These are phyloP conservation scores for Umbilicus rupestris DNA, from an alignment of 164 flowering plant species.

Conservation along the genomic window DNA sequence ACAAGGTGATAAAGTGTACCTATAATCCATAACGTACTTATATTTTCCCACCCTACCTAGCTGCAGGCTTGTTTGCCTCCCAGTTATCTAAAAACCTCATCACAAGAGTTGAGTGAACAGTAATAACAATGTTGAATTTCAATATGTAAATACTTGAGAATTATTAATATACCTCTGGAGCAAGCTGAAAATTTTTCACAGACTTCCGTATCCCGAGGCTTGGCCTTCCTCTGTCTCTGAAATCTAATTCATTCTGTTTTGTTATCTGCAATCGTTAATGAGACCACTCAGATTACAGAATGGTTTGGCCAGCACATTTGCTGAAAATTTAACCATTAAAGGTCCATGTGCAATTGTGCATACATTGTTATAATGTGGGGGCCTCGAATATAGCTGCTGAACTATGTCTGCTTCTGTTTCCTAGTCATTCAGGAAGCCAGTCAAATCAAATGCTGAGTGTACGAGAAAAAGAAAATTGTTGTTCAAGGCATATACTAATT, in stretches of 20 bases:
- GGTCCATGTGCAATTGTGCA: slow-evolving; percentile 5
- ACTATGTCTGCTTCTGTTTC: slow-evolving; percentile 42
- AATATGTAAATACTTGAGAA: not conserved
- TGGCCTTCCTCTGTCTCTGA: slow-evolving; percentile 64
- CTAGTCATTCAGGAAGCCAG: slow-evolving; percentile 62
- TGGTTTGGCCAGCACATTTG: not conserved
- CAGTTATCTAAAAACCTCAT: slow-evolving; percentile 50
- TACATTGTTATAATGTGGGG: slow-evolving; percentile 71
- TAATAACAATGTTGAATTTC: not conserved
- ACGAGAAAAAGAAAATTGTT: not conserved
- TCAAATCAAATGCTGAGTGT: slow-evolving; percentile 62
- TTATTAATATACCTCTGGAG: slow-evolving; percentile 46
- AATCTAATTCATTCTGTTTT: slow-evolving; percentile 72
- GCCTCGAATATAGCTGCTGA: slow-evolving; percentile 61
- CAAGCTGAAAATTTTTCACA: slow-evolving; percentile 81
- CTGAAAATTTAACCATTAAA: not conserved
- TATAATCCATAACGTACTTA: slow-evolving; percentile 79
- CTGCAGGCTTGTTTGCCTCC: slow-evolving; percentile 70
- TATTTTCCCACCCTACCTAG: slow-evolving; percentile 72
- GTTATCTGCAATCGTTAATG: slow-evolving; percentile 28
- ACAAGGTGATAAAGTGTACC: slow-evolving; percentile 30
- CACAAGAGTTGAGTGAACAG: too few relatives aligned
- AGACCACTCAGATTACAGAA: not conserved
- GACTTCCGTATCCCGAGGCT: slow-evolving; percentile 67
- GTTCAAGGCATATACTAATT: not conserved